Percentiles rank a stretch among this genome's conserved stretches.
phyloP scores from a whole-genome alignment of 169 alveolate genomes.

The Plasmodium fragile region DNA sequence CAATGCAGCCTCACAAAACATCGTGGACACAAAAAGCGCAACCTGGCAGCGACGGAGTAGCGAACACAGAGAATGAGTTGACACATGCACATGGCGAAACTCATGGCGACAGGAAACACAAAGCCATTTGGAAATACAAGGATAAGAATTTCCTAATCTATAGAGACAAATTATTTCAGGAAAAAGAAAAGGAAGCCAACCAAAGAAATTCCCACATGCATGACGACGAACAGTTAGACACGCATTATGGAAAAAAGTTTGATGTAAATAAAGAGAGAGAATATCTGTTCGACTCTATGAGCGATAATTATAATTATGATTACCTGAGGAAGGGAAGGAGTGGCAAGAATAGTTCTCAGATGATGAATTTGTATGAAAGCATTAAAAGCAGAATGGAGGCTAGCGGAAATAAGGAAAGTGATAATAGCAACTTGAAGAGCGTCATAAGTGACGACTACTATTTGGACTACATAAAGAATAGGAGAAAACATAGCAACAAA shows the following conservation, averaged over 20 bases:
- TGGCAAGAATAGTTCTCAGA: neutral
- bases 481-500: neutral
- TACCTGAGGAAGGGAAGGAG: conserved; percentile 6
- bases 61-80: neutral
- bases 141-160: conserved; percentile 58
- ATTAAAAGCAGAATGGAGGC: neutral
- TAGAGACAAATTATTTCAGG: conserved; percentile 26
- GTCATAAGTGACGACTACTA: conserved; percentile 21
- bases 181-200: neutral
- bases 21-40: neutral
- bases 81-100: neutral
- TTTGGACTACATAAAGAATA: conserved; percentile 18
- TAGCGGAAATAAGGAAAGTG: conserved; percentile 6
- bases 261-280: conserved; percentile 12
- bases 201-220: neutral
- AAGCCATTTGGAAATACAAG: conserved; percentile 24
- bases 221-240: conserved; percentile 22
- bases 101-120: neutral
- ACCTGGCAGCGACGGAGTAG: conserved; percentile 1
- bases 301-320: conserved; percentile 38
- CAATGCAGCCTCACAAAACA: neutral
- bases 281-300: conserved; percentile 8
- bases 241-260: neutral
- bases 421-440: neutral
- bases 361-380: conserved; percentile 21